phyloP scores from a whole-genome alignment of 139 green algal species.

The Chlorella sorokiniana region DNA sequence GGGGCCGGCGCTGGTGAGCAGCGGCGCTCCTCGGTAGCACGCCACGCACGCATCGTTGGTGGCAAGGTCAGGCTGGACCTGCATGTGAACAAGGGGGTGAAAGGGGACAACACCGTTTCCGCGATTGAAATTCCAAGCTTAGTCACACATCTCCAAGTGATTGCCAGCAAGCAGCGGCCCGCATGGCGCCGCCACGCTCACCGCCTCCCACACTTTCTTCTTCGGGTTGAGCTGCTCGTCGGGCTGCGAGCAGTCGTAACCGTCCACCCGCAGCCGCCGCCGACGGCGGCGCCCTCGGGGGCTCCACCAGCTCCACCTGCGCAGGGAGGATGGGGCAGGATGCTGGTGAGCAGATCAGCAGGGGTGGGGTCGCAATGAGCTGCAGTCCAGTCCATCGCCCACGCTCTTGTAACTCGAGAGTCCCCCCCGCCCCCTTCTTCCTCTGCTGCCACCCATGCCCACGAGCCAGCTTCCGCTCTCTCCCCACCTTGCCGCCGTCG shows the following conservation, averaged over 20 bases:
- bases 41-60: conserved; percentile 64
- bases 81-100: not conserved
- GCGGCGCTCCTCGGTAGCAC: conserved; percentile 73
- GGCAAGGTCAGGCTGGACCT: conserved; percentile 63
- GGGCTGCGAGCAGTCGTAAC: conserved; percentile 59
- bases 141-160: not conserved
- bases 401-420: no score
- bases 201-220: conserved; percentile 84
- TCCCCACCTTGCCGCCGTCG: conserved; percentile 66
- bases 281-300: conserved; percentile 70
- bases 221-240: conserved; percentile 90
- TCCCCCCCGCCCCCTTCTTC: no score
- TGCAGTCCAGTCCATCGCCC: no score
- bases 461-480: no score
- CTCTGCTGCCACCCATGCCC: no score
- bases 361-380: not conserved
- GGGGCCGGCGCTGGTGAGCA: conserved; percentile 60
- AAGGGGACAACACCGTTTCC: not conserved
- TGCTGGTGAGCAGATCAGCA: not conserved
- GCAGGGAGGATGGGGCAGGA: not conserved
- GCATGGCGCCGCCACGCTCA: conserved; percentile 33
- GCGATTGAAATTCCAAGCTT: no score
- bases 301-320: conserved; percentile 87
- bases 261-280: conserved; percentile 73
- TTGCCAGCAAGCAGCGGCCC: not conserved